These are phyloP conservation scores for Paramecium pentaurelia DNA, from an alignment of 73 alveolate species.

Conservation along the genomic window DNA sequence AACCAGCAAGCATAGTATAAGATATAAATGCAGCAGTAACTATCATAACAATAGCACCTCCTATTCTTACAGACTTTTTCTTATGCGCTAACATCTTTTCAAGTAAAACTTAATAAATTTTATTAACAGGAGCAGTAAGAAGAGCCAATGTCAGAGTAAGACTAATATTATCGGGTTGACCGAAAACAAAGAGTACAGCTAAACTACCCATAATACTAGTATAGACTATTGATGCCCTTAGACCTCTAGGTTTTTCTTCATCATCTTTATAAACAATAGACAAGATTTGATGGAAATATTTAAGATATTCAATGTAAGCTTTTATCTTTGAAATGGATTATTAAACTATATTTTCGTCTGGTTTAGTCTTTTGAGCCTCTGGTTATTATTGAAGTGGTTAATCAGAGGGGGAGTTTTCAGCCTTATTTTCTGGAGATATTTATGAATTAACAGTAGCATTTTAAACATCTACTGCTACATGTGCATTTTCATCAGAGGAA, in stretches of 20 bases:
- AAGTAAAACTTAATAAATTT: not conserved
- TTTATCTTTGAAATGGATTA: not conserved
- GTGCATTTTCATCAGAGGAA: not conserved
- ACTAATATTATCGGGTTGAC: not conserved
- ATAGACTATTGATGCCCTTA: not conserved
- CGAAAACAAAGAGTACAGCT: not conserved
- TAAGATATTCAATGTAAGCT: not conserved
- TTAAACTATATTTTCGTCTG: not conserved
- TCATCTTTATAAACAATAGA: not conserved
- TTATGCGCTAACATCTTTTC: not conserved
- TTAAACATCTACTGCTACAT: not conserved
- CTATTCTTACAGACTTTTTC: not conserved
- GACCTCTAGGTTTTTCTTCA: not conserved
- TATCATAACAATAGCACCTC: not conserved
- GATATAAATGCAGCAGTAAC: not conserved
- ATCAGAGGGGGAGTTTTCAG: not conserved
- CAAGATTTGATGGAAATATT: not conserved
- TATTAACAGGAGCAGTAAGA: slow-evolving; percentile 4
- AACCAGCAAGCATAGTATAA: not conserved
- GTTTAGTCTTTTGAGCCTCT: not conserved
- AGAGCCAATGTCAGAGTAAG: not conserved
- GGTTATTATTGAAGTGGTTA: not conserved
- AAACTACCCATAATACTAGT: slow-evolving; percentile 38
- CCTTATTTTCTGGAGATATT: not conserved
- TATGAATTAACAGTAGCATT: not conserved